Evolutionary conservation across 805 yeast species (phyloP), one percentile per base, ranked within the genome.

Genomic region (Debaryomyces maramus): DNA sequence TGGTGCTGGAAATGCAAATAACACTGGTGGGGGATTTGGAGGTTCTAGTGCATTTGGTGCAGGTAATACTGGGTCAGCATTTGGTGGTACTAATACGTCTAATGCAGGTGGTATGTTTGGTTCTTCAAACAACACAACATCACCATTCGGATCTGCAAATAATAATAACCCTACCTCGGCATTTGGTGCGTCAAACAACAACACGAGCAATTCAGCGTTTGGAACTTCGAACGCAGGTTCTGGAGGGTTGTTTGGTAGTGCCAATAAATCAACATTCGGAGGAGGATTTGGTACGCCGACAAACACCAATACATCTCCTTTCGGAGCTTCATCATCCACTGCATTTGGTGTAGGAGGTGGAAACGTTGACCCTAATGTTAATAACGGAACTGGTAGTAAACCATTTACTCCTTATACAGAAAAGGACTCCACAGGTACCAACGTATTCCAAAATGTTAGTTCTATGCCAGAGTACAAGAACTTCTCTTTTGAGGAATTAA

Each of bases 381-480:
- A 76, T 63, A 75, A 80, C 47, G 96, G 96, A 23, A 83, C 96
- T 4, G 77, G 83, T 0, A 63, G 73, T 6, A 80, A 75, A 50
- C 91, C 96, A 1, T 90, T 81, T 58, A 71, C 79, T 37, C 75
- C 89, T 6, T 73, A 63, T 48, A 70, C 73, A 24, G 97, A 91
- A 59, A 85, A 84, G 53, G 97, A 90, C 55, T 69, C 81, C 9
- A 45, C 58, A 2, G 76, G 80, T 22, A 81, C 80, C 40, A 61
- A 51, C 38, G 64, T 72, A 36, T 90, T 72, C 64, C 88, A 91
- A 61, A 80, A 80, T 51, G 84, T 93, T 45, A 70, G 86, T 8
- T 77, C 87, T 32, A 90, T 93, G 97, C 96, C 95, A 4, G 96
- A 88, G 61, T 93, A 91, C 58, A 76, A 75, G 51, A 81, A 81